Base-by-base conservation (phyloP, 1,284 basidiomycete genomes). In the Cryptococcus hybrid region DNA sequence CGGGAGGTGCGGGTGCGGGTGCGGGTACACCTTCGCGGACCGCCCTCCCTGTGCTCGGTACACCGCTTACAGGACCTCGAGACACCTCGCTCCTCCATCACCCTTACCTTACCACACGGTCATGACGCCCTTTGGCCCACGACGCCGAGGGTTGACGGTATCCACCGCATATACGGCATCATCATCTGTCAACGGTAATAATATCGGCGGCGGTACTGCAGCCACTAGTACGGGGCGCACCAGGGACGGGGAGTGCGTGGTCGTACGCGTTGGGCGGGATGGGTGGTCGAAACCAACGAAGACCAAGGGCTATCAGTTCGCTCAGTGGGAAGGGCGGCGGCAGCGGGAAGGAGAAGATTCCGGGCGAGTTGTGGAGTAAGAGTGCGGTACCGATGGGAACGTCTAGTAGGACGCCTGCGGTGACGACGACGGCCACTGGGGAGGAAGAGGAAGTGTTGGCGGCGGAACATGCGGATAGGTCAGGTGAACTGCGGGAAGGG, bases 251-350 rank as follows among this genome's bases (percentile, higher is more conserved):
- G 44, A 59, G 42, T 58, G 38, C 63, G 5, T 74, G 61, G 52
- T 62, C 66, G 9, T 79, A 77, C 56, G 73, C 70, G 0, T 64
- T 79, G 5, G 76, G 77, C 11, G 77, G 76, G 3, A 73, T 71
- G 7, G 76, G 76, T 37, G 77, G 77, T 7, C 62, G 76, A 51
- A 75, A 75, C 7, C 67, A 74, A 43, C 43, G 59, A 34, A 45
- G 58, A 47, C 56, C 54, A 7, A 58, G 61, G 45, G 56, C 58
- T 5, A 42, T 48, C 15, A 63, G 56, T 38, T 52, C 61, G 1
- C 43, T 62, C 44, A 56, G 57, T 45, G 51, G 48, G 7, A 52
- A 36, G 13, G 18, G 12, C 15, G 52, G 42, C 7, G 48, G 35
- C 24, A 40, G 37, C 13, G 55, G 40, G 34, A 24, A 38, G 38